A percentile compares a stretch with the other conserved stretches of the same genome.
phyloP scores from a whole-genome alignment of 2,329 filamentous ascomycete genomes.

The Aureobasidium sp. region DNA sequence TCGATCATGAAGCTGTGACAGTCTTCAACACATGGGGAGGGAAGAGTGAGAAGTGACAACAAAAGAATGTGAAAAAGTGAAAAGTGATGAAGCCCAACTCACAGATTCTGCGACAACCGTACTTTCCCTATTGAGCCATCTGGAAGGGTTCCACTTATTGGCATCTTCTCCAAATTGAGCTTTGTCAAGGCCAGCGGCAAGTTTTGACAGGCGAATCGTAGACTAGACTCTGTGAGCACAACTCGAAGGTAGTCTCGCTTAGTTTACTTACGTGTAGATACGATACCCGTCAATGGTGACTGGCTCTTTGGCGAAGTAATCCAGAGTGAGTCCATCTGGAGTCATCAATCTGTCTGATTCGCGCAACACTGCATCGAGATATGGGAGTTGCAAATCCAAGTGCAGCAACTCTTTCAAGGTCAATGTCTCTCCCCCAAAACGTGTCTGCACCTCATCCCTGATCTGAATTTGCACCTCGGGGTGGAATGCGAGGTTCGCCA shows the following conservation, averaged over 20 bases:
- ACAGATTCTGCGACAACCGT: neutral
- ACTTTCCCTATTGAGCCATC: neutral
- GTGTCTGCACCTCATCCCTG: neutral
- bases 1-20: too few species aligned
- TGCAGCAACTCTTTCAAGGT: neutral
- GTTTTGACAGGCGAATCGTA: conserved; percentile 13
- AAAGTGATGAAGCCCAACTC: neutral
- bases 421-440: neutral
- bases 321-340: conserved; percentile 11
- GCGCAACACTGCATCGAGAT: neutral
- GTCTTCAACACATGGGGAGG: too few species aligned
- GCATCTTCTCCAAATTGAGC: conserved; percentile 10
- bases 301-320: neutral
- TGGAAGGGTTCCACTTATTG: conserved; percentile 8
- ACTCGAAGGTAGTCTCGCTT: neutral
- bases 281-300: neutral
- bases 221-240: conserved; percentile 1
- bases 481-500: neutral
- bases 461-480: neutral
- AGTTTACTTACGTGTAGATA: neutral
- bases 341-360: conserved; percentile 7
- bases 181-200: conserved; percentile 12
- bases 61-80: neutral
- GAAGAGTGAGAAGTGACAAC: neutral
- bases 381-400: neutral